Evolutionary conservation across 2,329 filamentous ascomycete species (phyloP).

Genomic region (Xylaria sp.): DNA sequence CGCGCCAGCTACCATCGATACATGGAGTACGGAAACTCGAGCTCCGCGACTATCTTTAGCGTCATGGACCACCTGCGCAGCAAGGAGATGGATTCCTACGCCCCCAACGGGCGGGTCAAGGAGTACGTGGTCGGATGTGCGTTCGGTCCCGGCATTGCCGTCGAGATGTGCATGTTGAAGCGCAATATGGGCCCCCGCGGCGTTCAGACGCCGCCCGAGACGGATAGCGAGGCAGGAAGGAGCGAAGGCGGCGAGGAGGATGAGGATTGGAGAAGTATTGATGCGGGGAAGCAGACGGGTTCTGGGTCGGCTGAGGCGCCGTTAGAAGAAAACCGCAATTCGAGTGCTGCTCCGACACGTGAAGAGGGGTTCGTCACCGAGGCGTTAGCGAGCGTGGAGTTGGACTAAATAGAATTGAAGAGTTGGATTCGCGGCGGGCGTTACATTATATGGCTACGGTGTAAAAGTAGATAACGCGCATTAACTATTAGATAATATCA

Average conservation of each 20-base stretch:
- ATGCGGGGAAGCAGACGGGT: constrained; percentile 39
- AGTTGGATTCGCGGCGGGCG: constrained; percentile 10
- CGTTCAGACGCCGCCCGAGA: constrained; percentile 65
- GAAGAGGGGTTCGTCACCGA: constrained; percentile 39
- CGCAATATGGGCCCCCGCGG: constrained; percentile 53
- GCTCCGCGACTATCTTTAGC: constrained; percentile 75
- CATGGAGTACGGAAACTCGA: constrained; percentile 74
- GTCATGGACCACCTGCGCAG: constrained; percentile 71
- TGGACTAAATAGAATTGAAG: constrained; percentile 39
- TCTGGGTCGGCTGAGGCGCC: constrained; percentile 38
- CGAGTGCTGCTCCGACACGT: background rate
- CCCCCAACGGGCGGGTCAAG: constrained; percentile 59
- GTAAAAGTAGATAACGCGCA: constrained; percentile 10
- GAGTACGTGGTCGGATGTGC: constrained; percentile 74
- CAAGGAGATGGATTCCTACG: constrained; percentile 69
- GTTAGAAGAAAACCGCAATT: background rate
- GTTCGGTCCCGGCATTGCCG: constrained; percentile 75
- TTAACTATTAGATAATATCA: constrained; percentile 12
- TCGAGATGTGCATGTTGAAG: constrained; percentile 76
- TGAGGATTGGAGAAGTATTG: constrained; percentile 45
- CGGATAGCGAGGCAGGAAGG: constrained; percentile 61
- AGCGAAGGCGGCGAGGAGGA: constrained; percentile 56
- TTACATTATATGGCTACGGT: constrained; percentile 16
- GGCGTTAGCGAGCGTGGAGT: constrained; percentile 42
- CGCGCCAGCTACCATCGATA: constrained; percentile 77